Percentiles rank a stretch among this genome's conserved stretches.
Conservation (phyloP, 2,329 filamentous ascomycete genomes). For the Cercospora sp. region DNA sequence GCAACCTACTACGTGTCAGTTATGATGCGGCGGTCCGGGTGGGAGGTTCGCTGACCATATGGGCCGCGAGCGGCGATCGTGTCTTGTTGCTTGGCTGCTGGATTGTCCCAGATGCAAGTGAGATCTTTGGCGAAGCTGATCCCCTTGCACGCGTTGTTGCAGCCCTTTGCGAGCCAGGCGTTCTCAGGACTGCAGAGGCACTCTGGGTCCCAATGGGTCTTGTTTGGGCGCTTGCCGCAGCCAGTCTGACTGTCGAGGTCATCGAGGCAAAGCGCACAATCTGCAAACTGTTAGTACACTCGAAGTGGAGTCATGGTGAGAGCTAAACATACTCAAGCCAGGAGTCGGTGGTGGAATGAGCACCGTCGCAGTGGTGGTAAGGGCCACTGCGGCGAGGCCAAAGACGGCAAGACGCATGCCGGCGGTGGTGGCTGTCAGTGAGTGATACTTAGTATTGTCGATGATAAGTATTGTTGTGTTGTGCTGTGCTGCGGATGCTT, state of each 20-base stretch:
- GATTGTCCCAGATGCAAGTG: not conserved
- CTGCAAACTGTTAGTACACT: not conserved
- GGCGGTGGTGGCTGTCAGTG: not conserved
- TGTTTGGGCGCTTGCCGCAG: not conserved
- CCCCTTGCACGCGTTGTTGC: not conserved
- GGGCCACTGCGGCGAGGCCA: not conserved
- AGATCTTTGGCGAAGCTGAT: not conserved
- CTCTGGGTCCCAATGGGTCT: not conserved
- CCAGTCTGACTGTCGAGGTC: not conserved
- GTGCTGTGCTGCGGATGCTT: slow-evolving; percentile 3
- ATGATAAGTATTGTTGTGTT: slow-evolving; percentile 12
- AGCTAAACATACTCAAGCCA: not conserved
- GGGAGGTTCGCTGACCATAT: not conserved
- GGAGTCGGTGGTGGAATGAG: not conserved
- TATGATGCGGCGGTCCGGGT: not conserved
- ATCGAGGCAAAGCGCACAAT: not conserved
- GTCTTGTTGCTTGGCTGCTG: not conserved
- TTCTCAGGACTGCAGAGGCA: not conserved
- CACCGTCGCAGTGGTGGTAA: not conserved
- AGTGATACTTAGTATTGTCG: slow-evolving; percentile 7
- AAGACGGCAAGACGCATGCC: slow-evolving; percentile 8
- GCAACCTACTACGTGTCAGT: not conserved
- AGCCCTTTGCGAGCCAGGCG: not conserved
- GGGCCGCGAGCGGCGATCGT: not conserved
- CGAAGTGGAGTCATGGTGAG: not conserved